phyloP scores from a whole-genome alignment of 306 rosid species.

The Vigna hirtella region DNA sequence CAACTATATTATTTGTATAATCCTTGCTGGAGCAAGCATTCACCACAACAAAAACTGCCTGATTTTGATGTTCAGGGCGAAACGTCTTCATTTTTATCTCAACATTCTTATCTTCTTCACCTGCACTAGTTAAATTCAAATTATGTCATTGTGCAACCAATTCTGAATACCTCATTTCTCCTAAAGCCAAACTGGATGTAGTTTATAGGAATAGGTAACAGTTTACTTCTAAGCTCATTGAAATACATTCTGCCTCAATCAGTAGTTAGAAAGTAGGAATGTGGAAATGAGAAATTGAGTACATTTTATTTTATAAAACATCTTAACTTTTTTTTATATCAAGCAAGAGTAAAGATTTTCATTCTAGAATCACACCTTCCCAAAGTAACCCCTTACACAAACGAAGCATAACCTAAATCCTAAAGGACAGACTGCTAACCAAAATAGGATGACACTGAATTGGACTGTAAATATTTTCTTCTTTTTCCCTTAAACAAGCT shows the following conservation, averaged over 20 bases:
- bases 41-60: slow-evolving; percentile 84
- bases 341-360: slow-evolving; percentile 29
- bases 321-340: slow-evolving; percentile 1
- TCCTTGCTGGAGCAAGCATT: slow-evolving; percentile 99
- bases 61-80: slow-evolving; percentile 65
- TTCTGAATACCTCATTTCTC: slow-evolving; percentile 40
- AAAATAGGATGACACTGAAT: slow-evolving; percentile 12
- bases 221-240: slow-evolving; percentile 46
- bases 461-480: slow-evolving; percentile 20
- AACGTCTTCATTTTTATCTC: slow-evolving; percentile 93
- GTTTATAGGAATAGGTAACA: slow-evolving; percentile 39
- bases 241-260: slow-evolving; percentile 13
- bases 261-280: slow-evolving; percentile 16
- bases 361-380: slow-evolving; percentile 25
- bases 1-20: slow-evolving; percentile 79
- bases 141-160: slow-evolving; percentile 46
- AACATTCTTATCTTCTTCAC: slow-evolving; percentile 95
- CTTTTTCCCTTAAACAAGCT: neutral
- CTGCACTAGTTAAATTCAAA: slow-evolving; percentile 68
- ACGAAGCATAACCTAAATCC: slow-evolving; percentile 12
- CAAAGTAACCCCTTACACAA: slow-evolving; percentile 7
- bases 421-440: slow-evolving; percentile 18
- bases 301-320: slow-evolving; percentile 34
- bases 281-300: slow-evolving; percentile 21
- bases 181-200: slow-evolving; percentile 45